Conservation (phyloP, 257 asterid genomes). For the Nicotiana sylvestris region DNA sequence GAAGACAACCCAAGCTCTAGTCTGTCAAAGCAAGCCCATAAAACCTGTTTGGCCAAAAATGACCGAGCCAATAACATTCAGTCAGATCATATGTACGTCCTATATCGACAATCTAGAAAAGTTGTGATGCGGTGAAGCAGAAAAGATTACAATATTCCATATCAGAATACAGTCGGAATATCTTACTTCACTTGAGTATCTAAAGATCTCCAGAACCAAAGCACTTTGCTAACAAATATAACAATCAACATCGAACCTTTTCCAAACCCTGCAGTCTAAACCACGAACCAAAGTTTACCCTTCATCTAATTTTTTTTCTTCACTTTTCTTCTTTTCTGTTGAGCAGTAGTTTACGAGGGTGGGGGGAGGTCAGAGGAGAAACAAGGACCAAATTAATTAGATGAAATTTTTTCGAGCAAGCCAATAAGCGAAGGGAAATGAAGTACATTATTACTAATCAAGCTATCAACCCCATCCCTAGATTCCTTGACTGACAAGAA, state of each 20-base stretch:
- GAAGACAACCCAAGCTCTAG: conserved; percentile 30
- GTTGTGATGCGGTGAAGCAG: background rate
- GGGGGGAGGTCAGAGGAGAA: conserved; percentile 5
- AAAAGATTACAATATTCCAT: background rate
- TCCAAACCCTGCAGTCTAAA: background rate
- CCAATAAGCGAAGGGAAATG: background rate
- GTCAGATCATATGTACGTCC: background rate
- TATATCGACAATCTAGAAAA: background rate
- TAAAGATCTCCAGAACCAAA: background rate
- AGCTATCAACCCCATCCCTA: background rate
- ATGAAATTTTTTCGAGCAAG: background rate
- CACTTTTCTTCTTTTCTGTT: background rate
- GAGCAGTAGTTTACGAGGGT: background rate
- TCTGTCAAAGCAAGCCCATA: conserved; percentile 45
- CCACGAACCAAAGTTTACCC: background rate
- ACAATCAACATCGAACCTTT: background rate
- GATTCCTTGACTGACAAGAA: conserved; percentile 1
- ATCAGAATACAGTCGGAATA: background rate
- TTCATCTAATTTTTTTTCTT: background rate
- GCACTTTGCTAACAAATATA: conserved; percentile 1
- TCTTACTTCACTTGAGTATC: conserved; percentile 7
- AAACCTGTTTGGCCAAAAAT: conserved; percentile 28
- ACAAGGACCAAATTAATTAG: background rate
- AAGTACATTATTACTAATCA: background rate
- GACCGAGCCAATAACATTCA: background rate